phyloP scores from a whole-genome alignment of 2,329 filamentous ascomycete species.

The Lecanosticta acicola region DNA sequence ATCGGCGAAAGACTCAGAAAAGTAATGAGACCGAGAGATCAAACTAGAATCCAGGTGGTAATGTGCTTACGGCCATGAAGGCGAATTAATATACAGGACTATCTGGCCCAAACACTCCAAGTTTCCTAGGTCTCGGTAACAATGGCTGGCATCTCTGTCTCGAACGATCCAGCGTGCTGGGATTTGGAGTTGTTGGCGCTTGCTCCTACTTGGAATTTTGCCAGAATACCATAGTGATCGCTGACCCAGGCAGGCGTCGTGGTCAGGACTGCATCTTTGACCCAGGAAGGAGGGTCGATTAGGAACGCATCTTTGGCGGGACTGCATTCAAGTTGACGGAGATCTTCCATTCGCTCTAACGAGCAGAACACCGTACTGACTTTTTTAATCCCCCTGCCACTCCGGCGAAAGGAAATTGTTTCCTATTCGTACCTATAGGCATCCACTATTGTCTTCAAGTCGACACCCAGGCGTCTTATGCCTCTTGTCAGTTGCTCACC shows the following conservation, averaged over 20 bases:
- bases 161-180: too few relatives aligned
- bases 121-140: too few relatives aligned
- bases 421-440: not conserved
- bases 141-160: too few relatives aligned
- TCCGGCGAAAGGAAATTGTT: not conserved
- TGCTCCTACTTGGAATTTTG: too few relatives aligned
- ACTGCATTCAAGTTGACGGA: not conserved
- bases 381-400: not conserved
- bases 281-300: not conserved
- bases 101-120: too few relatives aligned
- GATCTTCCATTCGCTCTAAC: not conserved
- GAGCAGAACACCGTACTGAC: too few relatives aligned
- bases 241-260: not conserved
- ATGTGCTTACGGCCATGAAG: too few relatives aligned
- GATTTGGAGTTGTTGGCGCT: not conserved
- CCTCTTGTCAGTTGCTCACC: constrained; percentile 1
- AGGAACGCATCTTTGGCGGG: not conserved
- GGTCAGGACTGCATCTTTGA: not conserved
- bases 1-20: too few relatives aligned
- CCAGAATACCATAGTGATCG: constrained; percentile 1
- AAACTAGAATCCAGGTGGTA: too few relatives aligned
- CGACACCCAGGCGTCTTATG: constrained; percentile 1
- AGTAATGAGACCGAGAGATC: too few relatives aligned
- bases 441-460: not conserved
- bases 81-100: too few relatives aligned